Evolutionary conservation across 2,329 filamentous ascomycete species (phyloP), one percentile per base, ranked within the genome.

Genomic region (Plenodomus lindquistii): DNA sequence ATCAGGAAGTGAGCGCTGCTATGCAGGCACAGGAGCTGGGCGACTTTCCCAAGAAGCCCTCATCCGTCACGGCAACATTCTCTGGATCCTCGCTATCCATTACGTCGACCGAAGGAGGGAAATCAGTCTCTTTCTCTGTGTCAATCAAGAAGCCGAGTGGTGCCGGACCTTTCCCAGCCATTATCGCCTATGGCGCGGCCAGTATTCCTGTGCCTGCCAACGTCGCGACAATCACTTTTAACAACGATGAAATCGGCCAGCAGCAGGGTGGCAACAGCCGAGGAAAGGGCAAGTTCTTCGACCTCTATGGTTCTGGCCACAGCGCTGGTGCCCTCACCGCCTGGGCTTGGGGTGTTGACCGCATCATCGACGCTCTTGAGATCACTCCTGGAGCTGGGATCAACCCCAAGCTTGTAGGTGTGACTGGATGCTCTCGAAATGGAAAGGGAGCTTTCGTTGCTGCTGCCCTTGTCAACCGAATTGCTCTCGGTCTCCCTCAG

Each of bases 401-500:
- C 63, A 64, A 74, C 49, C 54, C 70, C 19, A 66, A 63, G 50
- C 64, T 63, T 19, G 45, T 74, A 11, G 83, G 81, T 40, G 82
- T 85, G 2, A 85, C 82, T 13, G 84, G 84, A 4, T 86, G 83
- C 74, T 85, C 81, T 44, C 79, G 83, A 35, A 84, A 85, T 69
- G 83, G 82, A 46, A 86, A 86, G 72, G 83, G 83, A 11, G 83
- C 83, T 22, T 78, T 86, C 53, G 74, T 85, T n/a, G 80, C 79
- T 4, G 82, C 82, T 15, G 83, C 83, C 2, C 74, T 85, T 18
- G 81, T 83, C 50, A 64, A 74, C 44, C 81, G 83, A 36, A 82
- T 86, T 50, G 81, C 80, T 16, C 75, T 86, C 27, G 84, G 81
- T 13, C 75, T 86, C 29, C 82, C 83, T 0, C 83, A 86, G 65